Conservation (phyloP, 75 land plant genomes). For the Ceratopteris richardii region DNA sequence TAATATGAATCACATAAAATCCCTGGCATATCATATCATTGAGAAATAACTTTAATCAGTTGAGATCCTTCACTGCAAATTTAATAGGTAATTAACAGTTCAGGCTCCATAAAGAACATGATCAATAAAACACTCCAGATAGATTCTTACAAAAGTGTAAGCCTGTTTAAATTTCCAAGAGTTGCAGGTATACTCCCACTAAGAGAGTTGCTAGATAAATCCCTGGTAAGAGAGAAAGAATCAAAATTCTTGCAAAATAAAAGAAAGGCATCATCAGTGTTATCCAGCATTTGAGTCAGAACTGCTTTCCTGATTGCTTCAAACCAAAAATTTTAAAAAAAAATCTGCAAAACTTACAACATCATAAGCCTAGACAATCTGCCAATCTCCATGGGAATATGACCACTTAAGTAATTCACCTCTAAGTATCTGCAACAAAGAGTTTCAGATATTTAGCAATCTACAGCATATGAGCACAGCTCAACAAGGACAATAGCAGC, state of each 20-base stretch:
- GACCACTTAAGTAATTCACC: slow-evolving; percentile 62
- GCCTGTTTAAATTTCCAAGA: slow-evolving; percentile 47
- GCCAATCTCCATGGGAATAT: slow-evolving; percentile 65
- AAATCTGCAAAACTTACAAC: slow-evolving; percentile 34
- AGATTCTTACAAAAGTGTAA: slow-evolving; percentile 46
- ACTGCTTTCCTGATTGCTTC: background rate
- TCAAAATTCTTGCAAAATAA: background rate
- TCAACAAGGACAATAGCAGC: background rate
- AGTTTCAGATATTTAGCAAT: background rate
- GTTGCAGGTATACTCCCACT: slow-evolving; percentile 64
- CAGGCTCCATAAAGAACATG: too few relatives aligned
- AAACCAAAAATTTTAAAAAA: background rate
- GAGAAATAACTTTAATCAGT: too few relatives aligned
- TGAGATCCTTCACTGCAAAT: too few relatives aligned
- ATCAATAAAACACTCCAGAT: background rate
- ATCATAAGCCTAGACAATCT: slow-evolving; percentile 38
- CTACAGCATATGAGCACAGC: background rate
- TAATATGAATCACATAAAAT: too few relatives aligned
- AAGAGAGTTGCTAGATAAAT: slow-evolving; percentile 71
- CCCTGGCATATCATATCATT: too few relatives aligned
- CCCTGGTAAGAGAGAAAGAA: slow-evolving; percentile 32
- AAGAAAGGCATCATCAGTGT: too few relatives aligned
- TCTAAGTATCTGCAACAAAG: slow-evolving; percentile 53
- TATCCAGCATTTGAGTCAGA: too few relatives aligned
- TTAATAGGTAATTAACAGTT: too few relatives aligned